Conservation (phyloP, 2,329 filamentous ascomycete genomes). For the Talaromyces sp. region DNA sequence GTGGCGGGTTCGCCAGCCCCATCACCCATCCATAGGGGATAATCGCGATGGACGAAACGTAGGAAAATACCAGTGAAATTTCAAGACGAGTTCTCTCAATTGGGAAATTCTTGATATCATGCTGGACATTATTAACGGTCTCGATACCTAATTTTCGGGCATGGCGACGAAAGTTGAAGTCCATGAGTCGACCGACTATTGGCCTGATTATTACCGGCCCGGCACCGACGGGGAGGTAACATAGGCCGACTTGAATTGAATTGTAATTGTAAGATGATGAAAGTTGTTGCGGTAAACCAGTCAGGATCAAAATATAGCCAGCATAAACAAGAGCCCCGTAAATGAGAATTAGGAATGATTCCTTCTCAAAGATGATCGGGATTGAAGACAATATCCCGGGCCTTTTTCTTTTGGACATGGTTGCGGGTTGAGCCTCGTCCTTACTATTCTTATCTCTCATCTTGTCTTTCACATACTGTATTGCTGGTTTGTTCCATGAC, state of each 20-base stretch:
- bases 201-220: conserved; percentile 36
- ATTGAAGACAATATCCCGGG: conserved; percentile 17
- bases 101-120: conserved; percentile 36
- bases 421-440: background rate
- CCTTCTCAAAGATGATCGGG: conserved; percentile 19
- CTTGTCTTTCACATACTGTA: background rate
- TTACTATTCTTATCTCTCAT: background rate
- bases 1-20: conserved; percentile 23
- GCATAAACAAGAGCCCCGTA: background rate
- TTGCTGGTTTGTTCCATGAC: background rate
- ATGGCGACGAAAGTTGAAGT: conserved; percentile 39
- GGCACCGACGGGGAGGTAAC: conserved; percentile 40
- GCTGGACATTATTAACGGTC: conserved; percentile 29
- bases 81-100: conserved; percentile 41
- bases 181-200: conserved; percentile 37
- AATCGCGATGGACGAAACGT: conserved; percentile 15
- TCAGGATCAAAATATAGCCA: background rate
- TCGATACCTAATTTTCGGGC: conserved; percentile 28
- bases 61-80: conserved; percentile 29
- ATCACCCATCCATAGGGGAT: conserved; percentile 41
- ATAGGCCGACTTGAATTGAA: conserved; percentile 39
- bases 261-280: conserved; percentile 37
- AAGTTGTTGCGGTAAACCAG: conserved; percentile 32
- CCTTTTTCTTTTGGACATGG: background rate
- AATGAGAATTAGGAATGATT: background rate